These are phyloP conservation scores for Rhodomyrtus tomentosa DNA, from an alignment of 345 rosid species.

Conservation along the genomic window DNA sequence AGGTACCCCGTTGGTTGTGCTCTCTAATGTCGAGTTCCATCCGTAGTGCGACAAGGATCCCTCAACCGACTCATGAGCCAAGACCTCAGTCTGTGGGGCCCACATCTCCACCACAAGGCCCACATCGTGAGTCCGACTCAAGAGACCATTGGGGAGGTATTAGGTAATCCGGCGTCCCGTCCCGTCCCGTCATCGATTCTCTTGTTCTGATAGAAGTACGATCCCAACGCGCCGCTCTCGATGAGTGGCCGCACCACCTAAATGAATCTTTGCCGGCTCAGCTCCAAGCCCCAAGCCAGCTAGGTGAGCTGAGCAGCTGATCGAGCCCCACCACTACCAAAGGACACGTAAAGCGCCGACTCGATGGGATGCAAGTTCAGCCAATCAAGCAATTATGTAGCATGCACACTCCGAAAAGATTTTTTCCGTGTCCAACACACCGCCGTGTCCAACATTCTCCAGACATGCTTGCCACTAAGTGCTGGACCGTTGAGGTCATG, in stretches of 20 bases:
- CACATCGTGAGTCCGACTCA: constrained; percentile 11
- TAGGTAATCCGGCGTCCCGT: not conserved
- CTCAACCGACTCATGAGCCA: constrained; percentile 46
- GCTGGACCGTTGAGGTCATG: too few species aligned
- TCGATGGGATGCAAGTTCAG: constrained; percentile 30
- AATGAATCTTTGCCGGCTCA: constrained; percentile 24
- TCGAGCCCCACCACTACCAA: constrained; percentile 65
- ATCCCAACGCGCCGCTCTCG: not conserved
- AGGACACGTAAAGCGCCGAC: constrained; percentile 53
- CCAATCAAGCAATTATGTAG: constrained; percentile 34
- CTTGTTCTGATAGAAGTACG: not conserved
- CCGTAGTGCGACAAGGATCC: constrained; percentile 72
- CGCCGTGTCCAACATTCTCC: too few species aligned
- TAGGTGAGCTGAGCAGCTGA: constrained; percentile 17
- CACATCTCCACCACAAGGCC: constrained; percentile 42
- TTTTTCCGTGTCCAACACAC: too few species aligned
- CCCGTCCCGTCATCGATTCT: not conserved
- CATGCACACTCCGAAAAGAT: too few species aligned
- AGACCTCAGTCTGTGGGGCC: constrained; percentile 52
- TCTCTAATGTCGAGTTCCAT: constrained; percentile 57
- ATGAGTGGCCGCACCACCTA: constrained; percentile 36
- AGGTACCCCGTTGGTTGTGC: constrained; percentile 46
- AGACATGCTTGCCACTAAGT: rapidly evolving
- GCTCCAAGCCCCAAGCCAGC: constrained; percentile 27
- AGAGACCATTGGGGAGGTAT: constrained; percentile 53